Base-by-base conservation (phyloP, 192 early-diverging fungal species). In the Rhizophagus sp. region DNA sequence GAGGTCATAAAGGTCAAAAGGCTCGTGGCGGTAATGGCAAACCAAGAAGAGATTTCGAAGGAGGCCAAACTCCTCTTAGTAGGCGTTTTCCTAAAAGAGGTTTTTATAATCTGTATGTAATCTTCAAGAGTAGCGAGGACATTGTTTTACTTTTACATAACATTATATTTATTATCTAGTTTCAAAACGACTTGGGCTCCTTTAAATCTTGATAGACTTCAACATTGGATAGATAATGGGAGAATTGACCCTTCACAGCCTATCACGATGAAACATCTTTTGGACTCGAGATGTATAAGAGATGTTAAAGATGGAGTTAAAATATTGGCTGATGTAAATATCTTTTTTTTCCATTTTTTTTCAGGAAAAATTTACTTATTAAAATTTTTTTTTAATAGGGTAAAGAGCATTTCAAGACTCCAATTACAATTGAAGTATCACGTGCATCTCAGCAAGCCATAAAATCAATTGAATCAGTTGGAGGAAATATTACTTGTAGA, bases 1-100 rank as follows among this genome's bases (percentile, higher is more conserved):
- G 95, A 36, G 96, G 97, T 80, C 91, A 93, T 73, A 98, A 98
- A 85, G 97, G 97, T 73, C 96, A 92, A 82, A 92, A 96, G 49
- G 91, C 94, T 33, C 92, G 95, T 11, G 81, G 90, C 9, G 90
- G 93, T 73, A 95, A 94, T 69, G 84, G 90, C 72, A 89, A 92
- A 64, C 95, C 96, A 24, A 85, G 88, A 25, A 94, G 93, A 3
- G 94, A 91, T 25, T 99, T 96, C 80, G 95, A 97, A 83, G 97
- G 97, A 80, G 97, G 97, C 39, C 96, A 98, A 81, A 95, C 93
- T 22, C 94, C 95, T 64, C 80, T 98, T 62, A 89, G 91, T 30
- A 90, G 90, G 62, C 89, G 91, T 39, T 91, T 97, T 62, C 96
- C 96, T 3, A 96, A 97, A 84, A 90, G 94, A 76, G 96, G 96